A percentile compares a stretch with the other conserved stretches of the same genome.
phyloP scores from a whole-genome alignment of 495 filamentous ascomycete species.

The Penicillium goetzii region DNA sequence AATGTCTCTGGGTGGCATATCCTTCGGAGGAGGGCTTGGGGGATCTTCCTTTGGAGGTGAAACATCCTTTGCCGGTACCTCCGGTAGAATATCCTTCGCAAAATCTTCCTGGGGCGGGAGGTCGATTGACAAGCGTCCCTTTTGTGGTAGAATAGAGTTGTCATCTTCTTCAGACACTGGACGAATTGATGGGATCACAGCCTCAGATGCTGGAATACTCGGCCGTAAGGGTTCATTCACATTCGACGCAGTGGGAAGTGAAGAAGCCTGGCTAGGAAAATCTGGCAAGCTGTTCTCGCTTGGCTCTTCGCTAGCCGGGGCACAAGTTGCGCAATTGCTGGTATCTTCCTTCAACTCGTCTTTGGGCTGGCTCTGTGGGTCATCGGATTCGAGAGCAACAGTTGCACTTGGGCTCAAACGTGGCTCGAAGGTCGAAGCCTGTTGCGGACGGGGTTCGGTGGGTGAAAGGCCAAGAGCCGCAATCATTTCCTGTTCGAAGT shows the following conservation, averaged over 20 bases:
- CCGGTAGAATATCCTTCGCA: background rate
- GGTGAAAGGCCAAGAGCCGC: slow-evolving; percentile 34
- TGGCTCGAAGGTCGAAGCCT: slow-evolving; percentile 9
- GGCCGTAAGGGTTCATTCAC: background rate
- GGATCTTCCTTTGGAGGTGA: background rate
- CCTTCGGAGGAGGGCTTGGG: slow-evolving; percentile 6
- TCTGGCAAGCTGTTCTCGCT: slow-evolving; percentile 14
- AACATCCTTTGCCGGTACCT: slow-evolving; percentile 6
- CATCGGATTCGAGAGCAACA: background rate
- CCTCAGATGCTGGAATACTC: slow-evolving; percentile 4
- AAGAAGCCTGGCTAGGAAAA: slow-evolving; percentile 9
- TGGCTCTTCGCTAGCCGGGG: background rate
- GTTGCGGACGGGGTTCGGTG: slow-evolving; percentile 15
- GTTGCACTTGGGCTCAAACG: background rate
- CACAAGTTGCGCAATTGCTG: background rate
- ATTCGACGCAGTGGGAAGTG: background rate
- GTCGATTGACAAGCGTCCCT: background rate
- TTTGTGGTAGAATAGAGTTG: slow-evolving; percentile 14
- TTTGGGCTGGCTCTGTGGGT: background rate
- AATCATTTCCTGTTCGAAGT: slow-evolving; percentile 34
- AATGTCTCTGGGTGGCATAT: background rate
- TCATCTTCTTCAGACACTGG: slow-evolving; percentile 21
- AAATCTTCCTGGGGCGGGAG: background rate
- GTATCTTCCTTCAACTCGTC: background rate
- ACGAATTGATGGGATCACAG: slow-evolving; percentile 20